phyloP scores from a whole-genome alignment of 1,284 basidiomycete genomes.

The Phellinidium pouzarii region DNA sequence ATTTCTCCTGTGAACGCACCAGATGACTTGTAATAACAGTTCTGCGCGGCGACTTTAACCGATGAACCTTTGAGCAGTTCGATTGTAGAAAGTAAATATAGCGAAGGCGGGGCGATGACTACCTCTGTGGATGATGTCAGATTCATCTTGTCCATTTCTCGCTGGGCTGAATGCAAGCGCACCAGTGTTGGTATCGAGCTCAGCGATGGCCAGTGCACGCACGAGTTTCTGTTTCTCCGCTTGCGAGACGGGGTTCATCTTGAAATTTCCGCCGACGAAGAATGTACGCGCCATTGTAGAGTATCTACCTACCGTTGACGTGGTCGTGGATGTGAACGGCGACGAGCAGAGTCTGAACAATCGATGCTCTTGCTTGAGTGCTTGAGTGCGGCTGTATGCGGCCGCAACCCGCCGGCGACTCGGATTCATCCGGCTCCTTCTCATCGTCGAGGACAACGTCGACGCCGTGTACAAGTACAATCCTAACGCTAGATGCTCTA shows the following conservation, averaged over 20 bases:
- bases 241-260: slow-evolving; percentile 79
- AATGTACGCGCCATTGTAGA: slow-evolving; percentile 53
- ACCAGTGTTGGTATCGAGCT: slow-evolving; percentile 73
- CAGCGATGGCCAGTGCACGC: slow-evolving; percentile 65
- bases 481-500: too few relatives aligned
- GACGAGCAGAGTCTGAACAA: not conserved
- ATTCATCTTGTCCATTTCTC: too few relatives aligned
- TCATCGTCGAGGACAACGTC: not conserved
- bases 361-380: not conserved
- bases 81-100: slow-evolving; percentile 75
- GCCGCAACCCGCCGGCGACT: not conserved
- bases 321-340: not conserved
- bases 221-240: slow-evolving; percentile 63
- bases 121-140: slow-evolving; percentile 83
- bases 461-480: not conserved
- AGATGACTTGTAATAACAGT: slow-evolving; percentile 77
- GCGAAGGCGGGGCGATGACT: slow-evolving; percentile 83
- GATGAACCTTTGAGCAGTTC: slow-evolving; percentile 55
- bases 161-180: slow-evolving; percentile 23
- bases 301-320: not conserved
- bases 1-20: slow-evolving; percentile 97
- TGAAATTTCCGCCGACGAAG: slow-evolving; percentile 94
- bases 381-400: slow-evolving; percentile 5
- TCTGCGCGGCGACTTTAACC: slow-evolving; percentile 84
- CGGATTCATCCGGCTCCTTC: not conserved